A percentile compares a stretch with the other conserved stretches of the same genome.
Evolutionary conservation across 1,139 yeast species (phyloP).

Genomic region (Yamadazyma atlantica): DNA sequence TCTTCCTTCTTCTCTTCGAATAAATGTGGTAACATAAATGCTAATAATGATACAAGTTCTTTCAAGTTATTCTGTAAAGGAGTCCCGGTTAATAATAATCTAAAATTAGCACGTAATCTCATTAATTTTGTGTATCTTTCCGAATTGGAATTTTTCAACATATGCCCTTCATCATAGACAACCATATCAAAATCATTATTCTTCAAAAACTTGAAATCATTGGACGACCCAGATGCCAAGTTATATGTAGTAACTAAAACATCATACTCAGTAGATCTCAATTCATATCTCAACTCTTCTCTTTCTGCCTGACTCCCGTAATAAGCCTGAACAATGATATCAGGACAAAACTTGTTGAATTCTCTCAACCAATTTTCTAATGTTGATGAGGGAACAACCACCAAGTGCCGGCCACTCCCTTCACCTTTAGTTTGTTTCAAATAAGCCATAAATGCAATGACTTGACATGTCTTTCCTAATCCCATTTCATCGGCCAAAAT

Average conservation of each 20-base stretch:
- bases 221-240: slow-evolving; percentile 82
- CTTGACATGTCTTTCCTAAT: slow-evolving; percentile 93
- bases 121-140: slow-evolving; percentile 86
- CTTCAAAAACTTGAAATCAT: slow-evolving; percentile 77
- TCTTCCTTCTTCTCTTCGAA: slow-evolving; percentile 84
- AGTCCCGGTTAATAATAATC: slow-evolving; percentile 90
- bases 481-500: slow-evolving; percentile 99
- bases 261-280: slow-evolving; percentile 66
- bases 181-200: slow-evolving; percentile 78
- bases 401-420: slow-evolving; percentile 90
- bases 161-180: slow-evolving; percentile 96
- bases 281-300: slow-evolving; percentile 72
- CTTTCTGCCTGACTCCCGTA: slow-evolving; percentile 88
- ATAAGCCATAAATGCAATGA: slow-evolving; percentile 87
- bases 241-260: slow-evolving; percentile 93
- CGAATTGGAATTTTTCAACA: slow-evolving; percentile 84
- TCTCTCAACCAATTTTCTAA: slow-evolving; percentile 97
- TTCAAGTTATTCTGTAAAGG: slow-evolving; percentile 91
- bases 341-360: slow-evolving; percentile 85
- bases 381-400: slow-evolving; percentile 95
- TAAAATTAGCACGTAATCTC: slow-evolving; percentile 76
- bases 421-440: slow-evolving; percentile 74
- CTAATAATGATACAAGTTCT: slow-evolving; percentile 84
- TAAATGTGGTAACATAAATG: slow-evolving; percentile 84
- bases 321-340: slow-evolving; percentile 80